Conservation (phyloP, 495 filamentous ascomycete genomes). For the Hypoxylon trugodes region DNA sequence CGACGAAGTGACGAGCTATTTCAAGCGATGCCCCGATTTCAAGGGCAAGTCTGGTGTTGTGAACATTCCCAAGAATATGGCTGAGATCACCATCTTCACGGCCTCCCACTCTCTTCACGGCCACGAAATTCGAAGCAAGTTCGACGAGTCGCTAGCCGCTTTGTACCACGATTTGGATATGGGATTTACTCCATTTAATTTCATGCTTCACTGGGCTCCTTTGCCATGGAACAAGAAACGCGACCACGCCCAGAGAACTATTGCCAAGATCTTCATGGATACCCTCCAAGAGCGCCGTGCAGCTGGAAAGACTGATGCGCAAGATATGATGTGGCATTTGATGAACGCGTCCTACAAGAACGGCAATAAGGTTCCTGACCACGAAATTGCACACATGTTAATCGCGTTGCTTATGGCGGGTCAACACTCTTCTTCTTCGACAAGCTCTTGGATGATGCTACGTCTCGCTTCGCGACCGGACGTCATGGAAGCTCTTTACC, state of each 20-base stretch:
- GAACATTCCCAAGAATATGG: slow-evolving; percentile 74
- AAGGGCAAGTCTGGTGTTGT: slow-evolving; percentile 70
- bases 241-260: slow-evolving; percentile 76
- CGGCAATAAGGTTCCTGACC: slow-evolving; percentile 73
- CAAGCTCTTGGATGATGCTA: slow-evolving; percentile 81
- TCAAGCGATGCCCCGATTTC: slow-evolving; percentile 71
- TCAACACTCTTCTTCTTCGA: slow-evolving; percentile 86
- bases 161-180: slow-evolving; percentile 86
- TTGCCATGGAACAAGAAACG: slow-evolving; percentile 83
- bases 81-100: slow-evolving; percentile 87
- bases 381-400: slow-evolving; percentile 90
- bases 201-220: slow-evolving; percentile 87
- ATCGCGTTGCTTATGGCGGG: slow-evolving; percentile 90
- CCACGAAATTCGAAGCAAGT: slow-evolving; percentile 77
- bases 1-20: slow-evolving; percentile 74
- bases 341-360: slow-evolving; percentile 83
- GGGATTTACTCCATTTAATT: slow-evolving; percentile 85
- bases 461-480: slow-evolving; percentile 77
- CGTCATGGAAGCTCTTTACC: slow-evolving; percentile 76
- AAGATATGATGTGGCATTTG: slow-evolving; percentile 85
- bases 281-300: slow-evolving; percentile 74
- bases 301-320: slow-evolving; percentile 55
- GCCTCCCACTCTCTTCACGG: slow-evolving; percentile 83
- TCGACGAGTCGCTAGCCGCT: slow-evolving; percentile 75
- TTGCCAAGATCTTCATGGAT: slow-evolving; percentile 79